Evolutionary conservation across 192 early-diverging fungal species (phyloP).

Genomic region (Pilobolus umbonatus): DNA sequence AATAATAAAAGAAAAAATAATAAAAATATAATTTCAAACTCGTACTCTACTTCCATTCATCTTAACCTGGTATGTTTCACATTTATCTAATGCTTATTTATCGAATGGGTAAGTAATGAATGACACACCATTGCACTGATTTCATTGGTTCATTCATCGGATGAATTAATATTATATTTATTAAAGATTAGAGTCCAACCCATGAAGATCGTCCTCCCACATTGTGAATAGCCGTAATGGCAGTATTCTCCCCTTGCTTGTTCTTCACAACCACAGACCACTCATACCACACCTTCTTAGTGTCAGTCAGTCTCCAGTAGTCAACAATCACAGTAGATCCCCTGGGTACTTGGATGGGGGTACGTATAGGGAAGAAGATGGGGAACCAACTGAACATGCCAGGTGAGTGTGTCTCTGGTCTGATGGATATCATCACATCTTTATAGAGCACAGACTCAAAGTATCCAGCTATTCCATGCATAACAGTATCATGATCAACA

Average conservation of each 20-base stretch:
- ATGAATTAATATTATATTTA: not conserved
- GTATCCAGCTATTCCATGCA: conserved; percentile 95
- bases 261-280: conserved; percentile 61
- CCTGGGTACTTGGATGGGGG: conserved; percentile 63
- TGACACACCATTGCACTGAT: too few species aligned
- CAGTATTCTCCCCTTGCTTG: conserved; percentile 31
- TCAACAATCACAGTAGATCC: conserved; percentile 59
- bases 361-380: conserved; percentile 85
- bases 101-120: too few species aligned
- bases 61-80: too few species aligned
- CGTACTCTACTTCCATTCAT: too few species aligned
- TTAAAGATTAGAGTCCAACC: conserved; percentile 64
- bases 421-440: conserved; percentile 71
- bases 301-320: conserved; percentile 82
- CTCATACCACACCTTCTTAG: conserved; percentile 94
- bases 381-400: conserved; percentile 99
- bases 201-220: conserved; percentile 64
- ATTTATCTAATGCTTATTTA: too few species aligned
- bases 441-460: conserved; percentile 93
- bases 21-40: too few species aligned
- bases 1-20: too few species aligned
- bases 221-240: conserved; percentile 60
- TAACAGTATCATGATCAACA: conserved; percentile 47
- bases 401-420: conserved; percentile 79
- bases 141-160: not conserved